Conservation (phyloP, 345 rosid genomes). For the Hirschfeldia incana region DNA sequence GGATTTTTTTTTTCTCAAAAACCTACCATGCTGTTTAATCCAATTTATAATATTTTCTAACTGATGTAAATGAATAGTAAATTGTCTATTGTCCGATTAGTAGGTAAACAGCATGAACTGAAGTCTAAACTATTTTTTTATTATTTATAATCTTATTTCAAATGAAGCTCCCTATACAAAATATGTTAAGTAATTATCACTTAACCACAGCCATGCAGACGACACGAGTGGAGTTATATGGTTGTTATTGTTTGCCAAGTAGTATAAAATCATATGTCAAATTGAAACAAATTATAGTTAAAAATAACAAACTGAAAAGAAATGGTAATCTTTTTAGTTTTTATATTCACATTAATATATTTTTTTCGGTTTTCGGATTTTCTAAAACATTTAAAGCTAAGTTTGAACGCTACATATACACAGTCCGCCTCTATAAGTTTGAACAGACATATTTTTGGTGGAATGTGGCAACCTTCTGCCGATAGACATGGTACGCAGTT, state of each 20-base stretch:
- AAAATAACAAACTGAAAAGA: neutral
- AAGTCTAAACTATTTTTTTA: too few relatives aligned
- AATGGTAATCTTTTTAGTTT: neutral
- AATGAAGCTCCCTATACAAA: too few relatives aligned
- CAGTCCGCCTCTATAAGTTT: constrained; percentile 1
- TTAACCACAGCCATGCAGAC: too few relatives aligned
- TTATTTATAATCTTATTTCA: too few relatives aligned
- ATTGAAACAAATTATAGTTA: neutral
- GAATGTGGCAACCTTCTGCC: constrained; percentile 40
- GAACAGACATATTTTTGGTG: constrained; percentile 5
- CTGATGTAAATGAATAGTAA: neutral
- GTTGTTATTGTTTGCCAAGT: neutral
- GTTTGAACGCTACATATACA: neutral
- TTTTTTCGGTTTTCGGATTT: neutral
- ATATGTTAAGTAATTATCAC: too few relatives aligned
- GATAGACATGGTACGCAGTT: constrained; percentile 56
- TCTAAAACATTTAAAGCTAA: neutral
- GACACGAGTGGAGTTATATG: neutral
- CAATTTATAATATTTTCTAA: neutral
- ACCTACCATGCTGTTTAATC: neutral
- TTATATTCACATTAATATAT: neutral
- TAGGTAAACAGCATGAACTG: neutral
- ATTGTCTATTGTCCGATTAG: neutral
- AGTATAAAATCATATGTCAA: neutral
- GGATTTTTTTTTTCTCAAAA: neutral